Evolutionary conservation across 1,139 yeast species (phyloP).

Genomic region (Saccharomycopsis crataegensis): DNA sequence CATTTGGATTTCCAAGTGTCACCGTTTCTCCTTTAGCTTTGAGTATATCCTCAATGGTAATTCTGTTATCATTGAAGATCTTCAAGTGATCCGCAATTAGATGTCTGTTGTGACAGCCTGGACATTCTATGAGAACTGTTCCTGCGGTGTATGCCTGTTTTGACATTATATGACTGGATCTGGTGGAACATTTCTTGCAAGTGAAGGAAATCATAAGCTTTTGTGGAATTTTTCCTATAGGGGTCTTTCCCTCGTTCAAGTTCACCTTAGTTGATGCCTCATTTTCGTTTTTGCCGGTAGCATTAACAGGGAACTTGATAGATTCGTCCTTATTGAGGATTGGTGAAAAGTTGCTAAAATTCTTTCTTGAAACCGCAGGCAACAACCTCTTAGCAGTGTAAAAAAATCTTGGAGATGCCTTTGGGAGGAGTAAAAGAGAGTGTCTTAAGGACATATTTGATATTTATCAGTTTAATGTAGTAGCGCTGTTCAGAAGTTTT

Average conservation of each 20-base stretch:
- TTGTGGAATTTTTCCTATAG: conserved; percentile 40
- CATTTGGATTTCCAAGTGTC: conserved; percentile 48
- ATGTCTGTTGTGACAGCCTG: conserved; percentile 83
- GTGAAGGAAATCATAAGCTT: conserved; percentile 85
- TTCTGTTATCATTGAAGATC: conserved; percentile 68
- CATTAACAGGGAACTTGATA: not conserved
- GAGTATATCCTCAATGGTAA: conserved; percentile 77
- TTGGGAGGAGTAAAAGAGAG: too few relatives aligned
- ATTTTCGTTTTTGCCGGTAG: not conserved
- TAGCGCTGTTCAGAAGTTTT: too few relatives aligned
- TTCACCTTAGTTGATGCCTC: not conserved
- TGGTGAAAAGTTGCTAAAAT: too few relatives aligned
- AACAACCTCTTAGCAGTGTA: too few relatives aligned
- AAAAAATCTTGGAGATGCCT: too few relatives aligned
- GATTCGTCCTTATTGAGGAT: not conserved
- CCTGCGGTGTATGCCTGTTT: conserved; percentile 88
- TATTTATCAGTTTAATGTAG: too few relatives aligned
- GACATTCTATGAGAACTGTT: conserved; percentile 85
- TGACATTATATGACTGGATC: conserved; percentile 83
- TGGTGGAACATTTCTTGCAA: conserved; percentile 76
- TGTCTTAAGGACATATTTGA: too few relatives aligned
- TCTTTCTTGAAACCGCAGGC: too few relatives aligned
- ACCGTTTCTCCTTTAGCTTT: conserved; percentile 69
- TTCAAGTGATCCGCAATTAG: conserved; percentile 87
- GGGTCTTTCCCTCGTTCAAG: conserved; percentile 1